Evolutionary conservation across 495 filamentous ascomycete species (phyloP), one percentile per base, ranked within the genome.

Genomic region (Penicillium macrosclerotiorum): DNA sequence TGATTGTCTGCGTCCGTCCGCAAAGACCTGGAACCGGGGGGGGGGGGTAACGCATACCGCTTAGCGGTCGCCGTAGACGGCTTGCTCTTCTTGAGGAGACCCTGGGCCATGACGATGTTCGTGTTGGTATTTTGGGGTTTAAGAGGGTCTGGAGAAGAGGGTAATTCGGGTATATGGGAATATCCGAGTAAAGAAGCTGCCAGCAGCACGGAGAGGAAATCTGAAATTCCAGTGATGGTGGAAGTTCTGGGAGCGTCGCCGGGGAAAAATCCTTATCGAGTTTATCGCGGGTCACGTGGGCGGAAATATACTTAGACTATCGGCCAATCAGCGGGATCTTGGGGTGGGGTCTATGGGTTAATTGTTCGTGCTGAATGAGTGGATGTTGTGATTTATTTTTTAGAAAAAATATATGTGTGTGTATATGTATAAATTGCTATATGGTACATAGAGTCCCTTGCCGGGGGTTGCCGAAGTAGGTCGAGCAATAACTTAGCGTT

Each of bases 1-100:
- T 20, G 35, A 5, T 5, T 19, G 24, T 5, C 13, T 23, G 18
- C 4, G 24, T 39, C 12, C 4, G 37, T 23, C 13, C 7, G 16
- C 9, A 9, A 11, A 27, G 25, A 27, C 25, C 25, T 27, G 5
- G 5, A 5, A 5, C 25, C 5, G 5, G 25, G 5, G 31, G 13
- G 22, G 3, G 16, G 33, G 2, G 26, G 24, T 25, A 20, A n/a
- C 8, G 55, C 56, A 11, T 63, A 72, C 69, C 64, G 63, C 54
- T 66, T 67, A 8, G 58, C 25, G 9, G 51, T 30, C 3, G 52
- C 53, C 17, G 57, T 50, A 26, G 46, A 41, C 4, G 64, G 29
- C 52, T 68, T 65, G 23, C 48, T 51, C 40, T 71, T 73, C 54
- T 73, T 73, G n/a, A 69, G 32, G 8, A 46, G 23, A 30, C 63